A percentile compares a stretch with the other conserved stretches of the same genome.
Conservation (phyloP, 2,329 filamentous ascomycete genomes). For the Ophiostoma quercus region DNA sequence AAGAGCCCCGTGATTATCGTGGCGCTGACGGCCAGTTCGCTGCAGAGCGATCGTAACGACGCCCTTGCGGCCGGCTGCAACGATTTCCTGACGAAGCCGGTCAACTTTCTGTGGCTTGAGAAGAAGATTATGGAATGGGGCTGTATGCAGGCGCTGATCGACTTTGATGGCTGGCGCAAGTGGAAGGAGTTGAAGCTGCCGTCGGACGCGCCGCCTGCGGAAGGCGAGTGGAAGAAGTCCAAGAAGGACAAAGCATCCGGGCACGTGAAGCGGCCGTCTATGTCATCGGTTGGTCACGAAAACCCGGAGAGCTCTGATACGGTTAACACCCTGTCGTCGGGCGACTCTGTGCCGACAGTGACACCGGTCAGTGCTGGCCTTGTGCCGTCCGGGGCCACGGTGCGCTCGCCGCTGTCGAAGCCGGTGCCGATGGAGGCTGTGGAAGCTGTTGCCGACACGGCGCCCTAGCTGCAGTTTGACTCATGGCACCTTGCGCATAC, state of each 20-base stretch:
- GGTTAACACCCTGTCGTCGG: conserved; percentile 15
- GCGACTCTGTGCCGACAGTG: background rate
- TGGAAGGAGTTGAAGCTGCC: conserved; percentile 69
- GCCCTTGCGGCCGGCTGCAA: conserved; percentile 94
- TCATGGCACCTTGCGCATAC: background rate
- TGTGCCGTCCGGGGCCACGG: background rate
- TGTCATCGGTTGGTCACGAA: background rate
- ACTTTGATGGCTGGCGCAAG: conserved; percentile 95
- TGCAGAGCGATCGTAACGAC: conserved; percentile 93
- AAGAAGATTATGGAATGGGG: conserved; percentile 99
- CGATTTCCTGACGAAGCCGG: conserved; percentile 97
- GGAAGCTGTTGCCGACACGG: no score
- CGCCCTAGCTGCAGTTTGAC: background rate
- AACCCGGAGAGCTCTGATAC: conserved; percentile 18
- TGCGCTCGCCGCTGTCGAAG: conserved; percentile 6
- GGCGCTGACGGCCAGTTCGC: conserved; percentile 84
- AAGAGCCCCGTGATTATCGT: conserved; percentile 98
- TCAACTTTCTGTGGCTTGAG: conserved; percentile 96
- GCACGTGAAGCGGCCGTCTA: conserved; percentile 20
- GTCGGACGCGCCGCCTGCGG: background rate
- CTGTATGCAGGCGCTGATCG: conserved; percentile 98
- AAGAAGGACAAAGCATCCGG: background rate
- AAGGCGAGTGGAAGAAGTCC: background rate
- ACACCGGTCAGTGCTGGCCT: background rate
- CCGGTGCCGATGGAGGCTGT: background rate